A percentile compares a stretch with the other conserved stretches of the same genome.
Conservation (phyloP, 1,284 basidiomycete genomes). For the Cutaneotrichosporon arboriforme region DNA sequence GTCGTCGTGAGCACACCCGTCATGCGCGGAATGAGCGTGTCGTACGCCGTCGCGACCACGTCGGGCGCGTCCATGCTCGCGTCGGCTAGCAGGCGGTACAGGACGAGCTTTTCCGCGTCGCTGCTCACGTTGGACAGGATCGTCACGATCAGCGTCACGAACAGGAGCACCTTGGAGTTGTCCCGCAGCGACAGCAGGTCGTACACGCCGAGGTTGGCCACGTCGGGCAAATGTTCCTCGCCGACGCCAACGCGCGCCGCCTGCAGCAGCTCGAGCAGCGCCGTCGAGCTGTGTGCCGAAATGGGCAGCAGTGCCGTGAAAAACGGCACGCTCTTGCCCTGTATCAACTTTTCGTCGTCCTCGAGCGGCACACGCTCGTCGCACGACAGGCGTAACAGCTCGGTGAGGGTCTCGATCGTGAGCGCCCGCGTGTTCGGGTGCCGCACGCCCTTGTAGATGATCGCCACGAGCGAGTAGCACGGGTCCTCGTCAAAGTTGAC, state of each 20-base stretch:
- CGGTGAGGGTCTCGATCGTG: slow-evolving; percentile 30
- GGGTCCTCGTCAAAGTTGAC: slow-evolving; percentile 73
- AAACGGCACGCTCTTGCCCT: slow-evolving; percentile 65
- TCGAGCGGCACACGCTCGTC: slow-evolving; percentile 26
- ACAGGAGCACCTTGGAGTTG: slow-evolving; percentile 61
- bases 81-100: slow-evolving; percentile 71
- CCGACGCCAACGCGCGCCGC: slow-evolving; percentile 57
- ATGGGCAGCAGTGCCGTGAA: slow-evolving; percentile 73
- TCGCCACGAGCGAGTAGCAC: slow-evolving; percentile 71
- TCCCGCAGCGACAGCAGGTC: slow-evolving; percentile 51
- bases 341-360: slow-evolving; percentile 45
- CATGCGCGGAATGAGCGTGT: slow-evolving; percentile 69
- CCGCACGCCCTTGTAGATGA: slow-evolving; percentile 79
- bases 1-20: slow-evolving; percentile 69
- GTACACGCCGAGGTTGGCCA: slow-evolving; percentile 54
- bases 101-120: slow-evolving; percentile 71
- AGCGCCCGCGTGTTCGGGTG: slow-evolving; percentile 57
- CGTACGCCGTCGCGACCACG: slow-evolving; percentile 70
- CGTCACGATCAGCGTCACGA: slow-evolving; percentile 67
- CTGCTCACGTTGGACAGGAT: slow-evolving; percentile 71
- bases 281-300: slow-evolving; percentile 55
- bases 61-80: slow-evolving; percentile 68
- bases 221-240: slow-evolving; percentile 51
- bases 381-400: slow-evolving; percentile 55
- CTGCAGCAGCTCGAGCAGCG: slow-evolving; percentile 56